phyloP scores from a whole-genome alignment of 2,329 filamentous ascomycete species.

The Nemania sp. region DNA sequence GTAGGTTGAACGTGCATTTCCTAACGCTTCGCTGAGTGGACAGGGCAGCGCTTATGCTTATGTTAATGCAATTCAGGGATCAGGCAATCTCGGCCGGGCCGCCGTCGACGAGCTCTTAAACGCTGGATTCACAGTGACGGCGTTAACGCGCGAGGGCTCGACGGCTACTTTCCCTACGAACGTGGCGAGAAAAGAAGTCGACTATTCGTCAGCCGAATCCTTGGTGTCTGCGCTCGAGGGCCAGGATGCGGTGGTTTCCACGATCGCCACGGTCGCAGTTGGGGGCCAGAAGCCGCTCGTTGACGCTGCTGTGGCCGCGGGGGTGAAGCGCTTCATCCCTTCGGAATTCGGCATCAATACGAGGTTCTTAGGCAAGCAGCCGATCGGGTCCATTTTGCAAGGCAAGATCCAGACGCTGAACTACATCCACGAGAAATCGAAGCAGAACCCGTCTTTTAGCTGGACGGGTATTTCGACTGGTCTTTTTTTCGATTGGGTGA shows the following conservation, averaged over 20 bases:
- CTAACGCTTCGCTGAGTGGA: not conserved
- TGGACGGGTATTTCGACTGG: conserved; percentile 65
- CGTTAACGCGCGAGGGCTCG: conserved; percentile 53
- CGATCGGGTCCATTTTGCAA: conserved; percentile 33
- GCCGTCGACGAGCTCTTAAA: conserved; percentile 36
- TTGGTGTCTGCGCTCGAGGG: conserved; percentile 52
- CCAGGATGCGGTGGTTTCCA: conserved; percentile 58
- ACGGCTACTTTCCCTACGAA: conserved; percentile 39
- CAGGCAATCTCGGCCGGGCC: conserved; percentile 39
- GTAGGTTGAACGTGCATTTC: conserved; percentile 28
- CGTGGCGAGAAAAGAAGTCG: conserved; percentile 49
- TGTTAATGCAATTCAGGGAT: conserved; percentile 31
- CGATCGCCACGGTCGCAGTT: conserved; percentile 45
- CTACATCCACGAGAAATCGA: conserved; percentile 54
- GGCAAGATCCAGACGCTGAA: conserved; percentile 45
- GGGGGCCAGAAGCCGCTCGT: conserved; percentile 56
- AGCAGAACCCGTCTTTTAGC: conserved; percentile 50
- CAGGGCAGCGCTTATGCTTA: conserved; percentile 8
- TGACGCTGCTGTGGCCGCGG: conserved; percentile 58
- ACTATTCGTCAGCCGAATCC: conserved; percentile 50
- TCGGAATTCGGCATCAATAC: conserved; percentile 53
- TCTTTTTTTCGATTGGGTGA: conserved; percentile 64
- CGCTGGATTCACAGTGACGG: conserved; percentile 51
- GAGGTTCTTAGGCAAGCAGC: conserved; percentile 26
- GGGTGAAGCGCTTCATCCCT: conserved; percentile 60